A percentile compares a stretch with the other conserved stretches of the same genome.
These are phyloP conservation scores for Lentinula sp. DNA, from an alignment of 768 basidiomycete genomes.

Conservation along the genomic window DNA sequence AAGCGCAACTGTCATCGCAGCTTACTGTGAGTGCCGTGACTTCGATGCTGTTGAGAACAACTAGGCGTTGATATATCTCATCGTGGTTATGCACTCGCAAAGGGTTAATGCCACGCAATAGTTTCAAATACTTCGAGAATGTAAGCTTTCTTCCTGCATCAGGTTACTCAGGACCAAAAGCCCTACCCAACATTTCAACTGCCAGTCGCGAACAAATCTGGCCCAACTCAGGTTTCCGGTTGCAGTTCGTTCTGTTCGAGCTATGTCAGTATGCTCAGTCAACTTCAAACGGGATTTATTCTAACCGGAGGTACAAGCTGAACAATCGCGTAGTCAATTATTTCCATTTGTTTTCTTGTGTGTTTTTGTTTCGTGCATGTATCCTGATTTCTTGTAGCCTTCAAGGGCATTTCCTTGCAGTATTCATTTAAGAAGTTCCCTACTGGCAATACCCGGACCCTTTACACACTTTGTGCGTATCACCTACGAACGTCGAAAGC, in stretches of 20 bases:
- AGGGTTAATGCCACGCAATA: slow-evolving; percentile 53
- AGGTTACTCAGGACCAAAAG: neutral
- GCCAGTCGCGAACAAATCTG: slow-evolving; percentile 73
- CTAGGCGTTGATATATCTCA: slow-evolving; percentile 2
- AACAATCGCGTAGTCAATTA: no score
- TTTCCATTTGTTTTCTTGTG: neutral
- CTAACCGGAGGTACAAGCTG: slow-evolving; percentile 56
- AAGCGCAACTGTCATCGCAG: slow-evolving; percentile 66
- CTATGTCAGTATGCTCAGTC: slow-evolving; percentile 64
- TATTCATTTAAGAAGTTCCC: no score
- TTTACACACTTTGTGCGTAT: no score
- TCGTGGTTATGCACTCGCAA: slow-evolving; percentile 61
- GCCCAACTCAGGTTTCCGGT: slow-evolving; percentile 74
- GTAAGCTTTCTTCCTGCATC: slow-evolving; percentile 25
- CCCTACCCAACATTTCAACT: slow-evolving; percentile 2
- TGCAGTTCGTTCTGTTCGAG: slow-evolving; percentile 72
- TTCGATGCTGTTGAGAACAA: slow-evolving; percentile 4
- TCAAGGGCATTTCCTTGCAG: neutral
- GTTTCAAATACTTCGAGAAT: slow-evolving; percentile 52
- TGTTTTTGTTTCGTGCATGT: neutral
- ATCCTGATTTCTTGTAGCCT: neutral
- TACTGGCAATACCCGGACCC: no score
- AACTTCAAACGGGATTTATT: slow-evolving; percentile 57
- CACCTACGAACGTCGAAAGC: no score
- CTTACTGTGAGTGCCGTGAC: slow-evolving; percentile 52